Evolutionary conservation across 371 early-diverging fungal species (phyloP).

Genomic region (Rhizomucor pusillus): DNA sequence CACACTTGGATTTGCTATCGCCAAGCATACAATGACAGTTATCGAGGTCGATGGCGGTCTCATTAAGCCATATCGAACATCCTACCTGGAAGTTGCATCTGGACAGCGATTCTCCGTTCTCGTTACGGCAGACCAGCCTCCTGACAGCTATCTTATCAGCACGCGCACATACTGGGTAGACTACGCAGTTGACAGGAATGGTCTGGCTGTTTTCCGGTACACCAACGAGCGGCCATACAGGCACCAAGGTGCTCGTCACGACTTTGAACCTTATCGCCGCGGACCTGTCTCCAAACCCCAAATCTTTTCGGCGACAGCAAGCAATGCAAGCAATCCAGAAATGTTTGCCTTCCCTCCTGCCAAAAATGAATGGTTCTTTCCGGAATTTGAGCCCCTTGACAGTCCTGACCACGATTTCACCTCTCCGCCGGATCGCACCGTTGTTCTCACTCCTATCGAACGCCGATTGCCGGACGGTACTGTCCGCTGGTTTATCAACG

Average conservation of each 20-base stretch:
- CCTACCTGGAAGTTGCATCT: conserved; percentile 16
- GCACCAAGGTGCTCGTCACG: neutral
- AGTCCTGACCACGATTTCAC: conserved; percentile 4
- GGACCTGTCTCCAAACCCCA: neutral
- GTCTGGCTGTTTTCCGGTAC: conserved; percentile 17
- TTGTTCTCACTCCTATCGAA: conserved; percentile 14
- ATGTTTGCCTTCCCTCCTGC: conserved; percentile 7
- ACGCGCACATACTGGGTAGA: conserved; percentile 7
- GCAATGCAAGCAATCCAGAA: neutral
- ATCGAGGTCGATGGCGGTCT: conserved; percentile 45
- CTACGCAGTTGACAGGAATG: conserved; percentile 2
- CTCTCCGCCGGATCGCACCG: conserved; percentile 14
- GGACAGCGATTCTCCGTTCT: conserved; percentile 29
- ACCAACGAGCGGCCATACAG: neutral
- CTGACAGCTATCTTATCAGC: conserved; percentile 11
- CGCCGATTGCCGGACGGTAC: conserved; percentile 3
- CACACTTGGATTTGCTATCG: conserved; percentile 35
- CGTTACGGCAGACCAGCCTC: conserved; percentile 13
- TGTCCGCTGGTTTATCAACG: conserved; percentile 19
- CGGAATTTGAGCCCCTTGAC: conserved; percentile 3
- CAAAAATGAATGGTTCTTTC: conserved; percentile 15
- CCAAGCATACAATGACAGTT: conserved; percentile 39
- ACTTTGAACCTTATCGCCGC: neutral
- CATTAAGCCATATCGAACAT: conserved; percentile 9
- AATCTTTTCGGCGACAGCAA: neutral